Base-by-base conservation (phyloP, 2,329 filamentous ascomycete genomes). In the Byssoonygena ceratinophila region DNA sequence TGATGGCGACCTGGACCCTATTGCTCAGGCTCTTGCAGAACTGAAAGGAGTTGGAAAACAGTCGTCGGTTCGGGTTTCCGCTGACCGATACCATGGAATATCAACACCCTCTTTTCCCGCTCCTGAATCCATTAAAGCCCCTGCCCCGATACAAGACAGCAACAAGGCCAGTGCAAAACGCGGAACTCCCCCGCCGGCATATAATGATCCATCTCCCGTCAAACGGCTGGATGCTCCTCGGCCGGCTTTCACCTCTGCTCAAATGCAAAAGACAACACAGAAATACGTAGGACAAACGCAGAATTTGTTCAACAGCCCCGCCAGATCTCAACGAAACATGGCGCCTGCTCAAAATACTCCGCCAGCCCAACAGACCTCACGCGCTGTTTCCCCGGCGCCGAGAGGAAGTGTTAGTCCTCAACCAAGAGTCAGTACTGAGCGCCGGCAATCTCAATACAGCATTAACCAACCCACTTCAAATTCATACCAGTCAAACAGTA, bases 181-280 rank as follows among this genome's bases (percentile, higher is more conserved):
- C 59, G 84, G 83, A 23, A 90, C 87, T 8, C 88, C 90, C 4
- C 91, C 91, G 1, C 91, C 91, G 3, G 87, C 86, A 0, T 97
- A 96, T 63, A 85, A 91, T 55, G 80, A 77, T 54, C 70, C 81
- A 44, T 80, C 83, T 46, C 40, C 49, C 2, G 78, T 88, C 43
- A 87, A 85, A 64, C 79, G 87, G 54, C 77, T 97, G 3, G 92
- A 89, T 51, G 86, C 91, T 11, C 94, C 92, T 1, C 84, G 91
- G 54, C 89, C 91, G 1, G 92, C 92, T 1, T 88, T 94, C 55
- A 98, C 94, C 0, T 86, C 88, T 3, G 87, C 85, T 57, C 87
- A 92, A 45, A 98, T 98, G 94, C 87, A 95, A 64, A 87, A 94
- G 67, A 87, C 90, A 3, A 92, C 89, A 0, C 85, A 94, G 61